Base-by-base conservation (phyloP, 345 rosid species). In the Laguncularia racemosa region DNA sequence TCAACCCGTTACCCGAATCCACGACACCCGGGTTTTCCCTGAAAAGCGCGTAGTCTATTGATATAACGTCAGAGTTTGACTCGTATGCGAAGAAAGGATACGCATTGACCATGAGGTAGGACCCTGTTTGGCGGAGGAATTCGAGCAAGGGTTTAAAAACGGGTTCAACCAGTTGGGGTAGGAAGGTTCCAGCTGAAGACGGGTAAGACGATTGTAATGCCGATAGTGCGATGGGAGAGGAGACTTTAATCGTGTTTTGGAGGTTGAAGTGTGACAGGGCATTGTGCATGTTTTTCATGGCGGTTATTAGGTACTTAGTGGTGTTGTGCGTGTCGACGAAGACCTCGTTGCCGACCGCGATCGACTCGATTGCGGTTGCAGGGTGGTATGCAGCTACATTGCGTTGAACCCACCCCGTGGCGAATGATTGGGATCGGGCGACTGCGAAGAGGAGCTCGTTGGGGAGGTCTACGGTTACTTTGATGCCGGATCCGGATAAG, bases 81-180 rank as follows among this genome's bases (percentile, higher is more conserved):
- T 89, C 99, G 69, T 79, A 93, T 3, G 97, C 99, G 67, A 93
- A 93, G 73, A 85, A 93, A 0, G 99, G 99, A 48, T 93, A 93
- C 1, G 85, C 96, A 26, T 93, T 93, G 2, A 89, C 81, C 99
- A 93, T 93, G 26, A 93, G 95, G 16, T 56, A 78, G 0, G 99
- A 93, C 40, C 96, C 96, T 15, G 99, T 93, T 69, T 85, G 78
- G 0, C 95, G 92, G 49, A 93, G 84, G 78, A 93, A 89, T 12
- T 79, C 82, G 8, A 93, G 16, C 90, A 93, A 68, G 6, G 99
- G 99, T 57, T 73, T 77, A 26, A 93, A 82, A 21, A 87, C 89
- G n/a, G 80, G 55, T 15, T 85, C 90, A 5, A 89, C 38, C 2
- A 93, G 72, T 43, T 89, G 95, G 19, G 89, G 68, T 52, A 95